These are phyloP conservation scores for Yarrowia sp. DNA, from an alignment of 805 yeast genomes.

Conservation along the genomic window DNA sequence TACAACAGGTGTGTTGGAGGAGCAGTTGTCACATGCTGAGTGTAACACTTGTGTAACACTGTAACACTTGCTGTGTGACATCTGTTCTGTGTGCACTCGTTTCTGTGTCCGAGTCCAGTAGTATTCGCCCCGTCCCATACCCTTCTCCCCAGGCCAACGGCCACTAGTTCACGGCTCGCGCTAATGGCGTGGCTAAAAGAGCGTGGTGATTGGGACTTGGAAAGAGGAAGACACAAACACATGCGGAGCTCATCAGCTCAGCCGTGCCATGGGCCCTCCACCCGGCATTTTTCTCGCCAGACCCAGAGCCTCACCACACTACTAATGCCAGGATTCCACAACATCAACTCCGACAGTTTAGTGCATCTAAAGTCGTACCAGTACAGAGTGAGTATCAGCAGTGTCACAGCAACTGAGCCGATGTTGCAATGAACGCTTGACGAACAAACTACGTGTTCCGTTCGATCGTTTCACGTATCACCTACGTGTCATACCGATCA, in stretches of 20 bases:
- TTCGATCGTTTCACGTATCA: no score
- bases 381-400: slow-evolving; percentile 31
- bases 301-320: background rate
- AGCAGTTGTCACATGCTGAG: no score
- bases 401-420: background rate
- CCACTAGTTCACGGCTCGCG: background rate
- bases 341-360: slow-evolving; percentile 30
- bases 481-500: no score
- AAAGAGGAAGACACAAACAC: background rate
- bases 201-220: slow-evolving; percentile 9
- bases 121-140: no score
- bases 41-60: no score
- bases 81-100: no score
- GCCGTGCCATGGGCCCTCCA: slow-evolving; percentile 1
- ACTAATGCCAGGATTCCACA: slow-evolving; percentile 23
- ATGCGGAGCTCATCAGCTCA: background rate
- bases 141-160: background rate
- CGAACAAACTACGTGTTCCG: no score
- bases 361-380: slow-evolving; percentile 33
- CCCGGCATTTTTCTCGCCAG: background rate
- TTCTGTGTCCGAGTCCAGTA: no score
- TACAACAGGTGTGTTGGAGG: no score
- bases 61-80: no score
- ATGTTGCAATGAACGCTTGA: no score
- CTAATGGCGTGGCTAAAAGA: background rate